Base-by-base conservation (phyloP, 768 basidiomycete genomes). In the Phanerochaete sordida region DNA sequence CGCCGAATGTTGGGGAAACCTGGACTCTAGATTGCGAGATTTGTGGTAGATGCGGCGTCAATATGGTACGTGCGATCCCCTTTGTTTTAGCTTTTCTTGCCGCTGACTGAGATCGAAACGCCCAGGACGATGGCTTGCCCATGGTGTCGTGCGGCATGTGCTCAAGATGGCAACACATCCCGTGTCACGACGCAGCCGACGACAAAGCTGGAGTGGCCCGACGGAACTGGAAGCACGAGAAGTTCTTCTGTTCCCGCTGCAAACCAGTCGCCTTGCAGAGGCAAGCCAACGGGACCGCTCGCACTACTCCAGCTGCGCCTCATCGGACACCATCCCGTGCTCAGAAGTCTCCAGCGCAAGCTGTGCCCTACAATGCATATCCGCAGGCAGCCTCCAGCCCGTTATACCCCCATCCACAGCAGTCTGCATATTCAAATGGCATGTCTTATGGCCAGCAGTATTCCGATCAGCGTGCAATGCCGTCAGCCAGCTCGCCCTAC, bases 11-110 rank as follows among this genome's bases (percentile, higher is more conserved):
- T 19, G 77, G 82, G 12, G 82, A 85, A 53, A 83, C 87, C 59
- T 95, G 94, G 94, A 86, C 91, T 58, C 74, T 97, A 24, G 87
- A 91, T 67, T 97, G 94, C 69, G 94, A 96, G 69, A 80, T 96
- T 37, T 97, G 94, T 70, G 79, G 79, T 56, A 82, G 82, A 61
- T 78, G 77, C 26, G 92, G 92, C 9, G 73, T 85, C 58, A 95
- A 95, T 66, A 70, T 87, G 65, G 93, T 93, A 64, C 61, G 85
- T 43, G 11, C 8, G n/a, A n/a, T n/a, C n/a, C n/a, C n/a, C n/a
- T n/a, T n/a, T n/a, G 33, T 35, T 35, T 7, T 6, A 7, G 13
- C 7, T 35, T 76, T 23, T 27, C 33, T 49, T 57, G 11, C 46
- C 33, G 57, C 30, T 23, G 54, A n/a, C 43, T 13, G 12, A n/a